phyloP scores from a whole-genome alignment of 306 rosid genomes.

The Sesbania bispinosa region DNA sequence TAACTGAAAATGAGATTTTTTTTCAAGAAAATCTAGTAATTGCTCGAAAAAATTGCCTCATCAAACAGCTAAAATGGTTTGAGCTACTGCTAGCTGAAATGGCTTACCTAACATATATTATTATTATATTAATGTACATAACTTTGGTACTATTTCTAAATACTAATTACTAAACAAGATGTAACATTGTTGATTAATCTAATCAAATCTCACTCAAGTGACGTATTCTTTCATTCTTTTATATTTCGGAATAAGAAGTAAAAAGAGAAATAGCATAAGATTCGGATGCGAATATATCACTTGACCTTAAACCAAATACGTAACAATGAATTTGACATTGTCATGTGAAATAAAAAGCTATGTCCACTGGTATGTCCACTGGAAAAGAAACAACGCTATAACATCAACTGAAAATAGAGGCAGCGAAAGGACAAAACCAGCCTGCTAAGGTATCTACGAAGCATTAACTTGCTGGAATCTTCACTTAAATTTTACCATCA shows the following conservation, averaged over 20 bases:
- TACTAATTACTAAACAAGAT: background rate
- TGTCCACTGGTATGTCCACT: no score
- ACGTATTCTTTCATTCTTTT: background rate
- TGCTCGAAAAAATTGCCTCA: no score
- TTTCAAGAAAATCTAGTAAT: no score
- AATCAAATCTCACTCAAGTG: background rate
- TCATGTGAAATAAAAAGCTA: background rate
- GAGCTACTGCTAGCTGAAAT: no score
- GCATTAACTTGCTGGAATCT: background rate
- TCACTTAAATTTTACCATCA: background rate
- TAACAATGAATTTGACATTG: conserved; percentile 1
- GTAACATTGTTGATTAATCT: background rate
- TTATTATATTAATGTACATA: no score
- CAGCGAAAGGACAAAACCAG: background rate
- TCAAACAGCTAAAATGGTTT: no score
- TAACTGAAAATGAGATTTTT: no score
- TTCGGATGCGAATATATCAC: background rate
- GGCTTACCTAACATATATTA: no score
- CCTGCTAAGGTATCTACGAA: conserved; percentile 1
- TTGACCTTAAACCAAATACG: background rate
- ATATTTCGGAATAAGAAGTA: background rate
- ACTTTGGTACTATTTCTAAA: no score
- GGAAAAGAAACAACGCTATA: background rate
- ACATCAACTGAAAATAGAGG: background rate
- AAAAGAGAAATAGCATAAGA: background rate